Conservation (phyloP, 441 rosid genomes). For the Erodium moschatum region DNA sequence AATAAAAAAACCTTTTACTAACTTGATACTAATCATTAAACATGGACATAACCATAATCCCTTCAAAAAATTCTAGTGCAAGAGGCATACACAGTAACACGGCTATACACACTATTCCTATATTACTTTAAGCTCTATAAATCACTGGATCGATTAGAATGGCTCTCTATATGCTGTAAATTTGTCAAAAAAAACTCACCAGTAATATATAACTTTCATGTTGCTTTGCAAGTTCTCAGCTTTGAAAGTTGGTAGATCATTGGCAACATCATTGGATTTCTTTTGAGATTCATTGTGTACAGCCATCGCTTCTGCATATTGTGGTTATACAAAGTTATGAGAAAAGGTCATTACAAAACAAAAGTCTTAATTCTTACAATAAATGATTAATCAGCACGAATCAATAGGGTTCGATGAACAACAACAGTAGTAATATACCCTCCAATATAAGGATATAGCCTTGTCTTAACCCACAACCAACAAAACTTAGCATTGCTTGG, state of each 20-base stretch:
- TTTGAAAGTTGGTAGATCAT: slow-evolving; percentile 55
- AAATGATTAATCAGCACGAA: background rate
- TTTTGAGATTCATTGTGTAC: slow-evolving; percentile 43
- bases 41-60: slow-evolving; percentile 11
- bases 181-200: slow-evolving; percentile 31
- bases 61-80: background rate
- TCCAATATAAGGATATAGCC: background rate
- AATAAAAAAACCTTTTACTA: background rate
- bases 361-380: background rate
- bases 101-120: background rate
- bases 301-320: slow-evolving; percentile 36
- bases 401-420: background rate
- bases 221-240: slow-evolving; percentile 80
- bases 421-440: background rate
- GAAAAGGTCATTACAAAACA: background rate
- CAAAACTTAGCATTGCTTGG: background rate
- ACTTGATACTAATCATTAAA: background rate
- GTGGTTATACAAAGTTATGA: background rate
- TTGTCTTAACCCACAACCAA: background rate
- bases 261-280: slow-evolving; percentile 45
- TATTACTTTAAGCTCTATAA: background rate
- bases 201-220: slow-evolving; percentile 80
- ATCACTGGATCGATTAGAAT: background rate
- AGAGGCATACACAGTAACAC: background rate
- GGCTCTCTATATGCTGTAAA: background rate